These are phyloP conservation scores for Blastomyces percursus DNA, from an alignment of 2,329 filamentous ascomycete species.

Conservation along the genomic window DNA sequence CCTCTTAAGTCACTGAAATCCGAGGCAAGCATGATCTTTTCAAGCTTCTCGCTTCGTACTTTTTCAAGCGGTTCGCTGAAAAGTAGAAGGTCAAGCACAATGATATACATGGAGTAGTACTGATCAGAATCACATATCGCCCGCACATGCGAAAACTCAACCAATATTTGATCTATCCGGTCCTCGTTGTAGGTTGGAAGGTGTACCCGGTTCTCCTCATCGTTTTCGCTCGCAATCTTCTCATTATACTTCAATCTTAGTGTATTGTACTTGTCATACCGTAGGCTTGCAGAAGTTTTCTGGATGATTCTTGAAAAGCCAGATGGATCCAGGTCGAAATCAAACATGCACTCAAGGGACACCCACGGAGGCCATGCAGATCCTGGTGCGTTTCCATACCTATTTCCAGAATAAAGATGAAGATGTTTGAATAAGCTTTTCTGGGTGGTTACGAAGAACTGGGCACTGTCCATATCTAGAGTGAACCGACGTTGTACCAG, in stretches of 20 bases:
- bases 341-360: constrained; percentile 96
- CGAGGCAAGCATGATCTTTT: constrained; percentile 97
- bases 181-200: constrained; percentile 46
- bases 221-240: constrained; percentile 56
- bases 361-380: constrained; percentile 97
- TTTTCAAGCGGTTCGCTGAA: constrained; percentile 96
- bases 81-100: constrained; percentile 86
- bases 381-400: constrained; percentile 73
- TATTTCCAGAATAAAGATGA: constrained; percentile 87
- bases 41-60: constrained; percentile 84
- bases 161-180: constrained; percentile 91
- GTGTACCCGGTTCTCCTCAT: constrained; percentile 35
- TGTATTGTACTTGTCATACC: constrained; percentile 97
- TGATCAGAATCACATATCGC: constrained; percentile 96
- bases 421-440: constrained; percentile 82
- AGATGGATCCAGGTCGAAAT: constrained; percentile 85
- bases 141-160: constrained; percentile 87
- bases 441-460: constrained; percentile 94
- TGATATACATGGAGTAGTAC: constrained; percentile 97
- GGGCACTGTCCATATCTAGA: constrained; percentile 91
- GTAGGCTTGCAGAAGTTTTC: constrained; percentile 85
- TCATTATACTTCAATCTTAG: constrained; percentile 95
- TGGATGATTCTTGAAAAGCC: constrained; percentile 98
- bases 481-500: constrained; percentile 90
- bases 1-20: constrained; percentile 96